Evolutionary conservation across 1,139 yeast species (phyloP).

Genomic region (Geotrichum klebahnii): DNA sequence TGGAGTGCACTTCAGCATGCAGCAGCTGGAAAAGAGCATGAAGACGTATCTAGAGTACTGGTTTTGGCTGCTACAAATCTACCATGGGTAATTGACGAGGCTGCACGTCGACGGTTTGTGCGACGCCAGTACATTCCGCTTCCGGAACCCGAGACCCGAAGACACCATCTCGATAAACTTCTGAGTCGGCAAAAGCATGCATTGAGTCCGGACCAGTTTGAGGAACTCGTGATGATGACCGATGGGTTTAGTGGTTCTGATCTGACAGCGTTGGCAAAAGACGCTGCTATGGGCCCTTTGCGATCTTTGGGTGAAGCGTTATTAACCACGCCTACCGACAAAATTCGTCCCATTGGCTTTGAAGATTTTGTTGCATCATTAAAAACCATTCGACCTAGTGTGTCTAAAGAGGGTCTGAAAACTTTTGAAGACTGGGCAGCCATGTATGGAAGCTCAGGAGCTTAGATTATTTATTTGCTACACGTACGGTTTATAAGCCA

Average conservation of each 20-base stretch:
- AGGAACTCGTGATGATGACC: constrained; percentile 58
- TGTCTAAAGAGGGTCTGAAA: constrained; percentile 72
- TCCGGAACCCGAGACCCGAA: constrained; percentile 82
- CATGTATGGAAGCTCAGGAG: constrained; percentile 89
- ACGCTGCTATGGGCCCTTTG: constrained; percentile 97
- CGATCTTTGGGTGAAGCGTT: constrained; percentile 86
- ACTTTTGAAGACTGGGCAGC: constrained; percentile 88
- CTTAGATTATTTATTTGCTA: constrained; percentile 32
- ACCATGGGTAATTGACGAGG: constrained; percentile 98
- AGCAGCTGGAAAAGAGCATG: constrained; percentile 66
- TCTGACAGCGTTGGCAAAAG: constrained; percentile 91
- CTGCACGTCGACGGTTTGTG: constrained; percentile 92
- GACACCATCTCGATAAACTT: constrained; percentile 65
- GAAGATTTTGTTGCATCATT: constrained; percentile 75
- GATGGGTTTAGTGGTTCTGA: constrained; percentile 92
- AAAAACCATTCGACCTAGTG: constrained; percentile 86
- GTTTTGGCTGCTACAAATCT: constrained; percentile 93
- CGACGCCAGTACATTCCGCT: constrained; percentile 90
- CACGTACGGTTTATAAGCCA: too few relatives aligned
- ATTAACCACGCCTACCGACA: constrained; percentile 77
- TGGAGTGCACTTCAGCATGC: constrained; percentile 95
- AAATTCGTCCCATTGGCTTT: constrained; percentile 73
- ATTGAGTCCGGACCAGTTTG: constrained; percentile 59
- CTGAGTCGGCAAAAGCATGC: constrained; percentile 69
- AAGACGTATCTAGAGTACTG: constrained; percentile 69